A percentile compares a stretch with the other conserved stretches of the same genome.
phyloP scores from a whole-genome alignment of 1,284 basidiomycete species.

The Agaricales sp. region DNA sequence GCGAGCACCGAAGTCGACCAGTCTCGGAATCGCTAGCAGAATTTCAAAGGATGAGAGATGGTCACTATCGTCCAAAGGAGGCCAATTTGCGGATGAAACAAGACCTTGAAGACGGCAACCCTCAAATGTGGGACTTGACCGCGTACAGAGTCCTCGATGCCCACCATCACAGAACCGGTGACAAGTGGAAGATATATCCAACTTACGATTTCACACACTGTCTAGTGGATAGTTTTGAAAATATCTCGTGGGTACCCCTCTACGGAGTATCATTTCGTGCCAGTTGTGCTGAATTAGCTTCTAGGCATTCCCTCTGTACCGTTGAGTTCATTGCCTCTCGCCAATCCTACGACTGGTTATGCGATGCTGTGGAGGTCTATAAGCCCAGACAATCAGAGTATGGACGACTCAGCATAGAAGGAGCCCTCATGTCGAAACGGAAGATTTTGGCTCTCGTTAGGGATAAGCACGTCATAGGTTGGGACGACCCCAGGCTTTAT shows the following conservation, averaged over 20 bases:
- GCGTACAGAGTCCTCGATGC: conserved; percentile 91
- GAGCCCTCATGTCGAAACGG: conserved; percentile 95
- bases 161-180: conserved; percentile 88
- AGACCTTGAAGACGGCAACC: conserved; percentile 88
- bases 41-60: conserved; percentile 91
- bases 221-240: conserved; percentile 96
- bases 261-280: neutral
- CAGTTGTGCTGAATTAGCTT: conserved; percentile 1
- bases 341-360: conserved; percentile 98
- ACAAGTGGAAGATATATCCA: conserved; percentile 92
- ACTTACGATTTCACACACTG: conserved; percentile 99
- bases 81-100: conserved; percentile 97
- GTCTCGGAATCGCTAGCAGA: conserved; percentile 79
- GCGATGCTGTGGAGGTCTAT: conserved; percentile 93
- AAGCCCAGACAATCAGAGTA: conserved; percentile 99
- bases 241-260: conserved; percentile 76
- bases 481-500: conserved; percentile 99
- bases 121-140: conserved; percentile 99
- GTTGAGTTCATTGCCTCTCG: conserved; percentile 95
- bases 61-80: conserved; percentile 84
- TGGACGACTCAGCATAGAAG: conserved; percentile 88
- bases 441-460: conserved; percentile 90
- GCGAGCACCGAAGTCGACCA: conserved; percentile 78
- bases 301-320: conserved; percentile 94
- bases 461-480: conserved; percentile 78